Evolutionary conservation across 176 grass and related monocot species (phyloP), one percentile per base, ranked within the genome.

Genomic region (Tillandsia fasciculata): DNA sequence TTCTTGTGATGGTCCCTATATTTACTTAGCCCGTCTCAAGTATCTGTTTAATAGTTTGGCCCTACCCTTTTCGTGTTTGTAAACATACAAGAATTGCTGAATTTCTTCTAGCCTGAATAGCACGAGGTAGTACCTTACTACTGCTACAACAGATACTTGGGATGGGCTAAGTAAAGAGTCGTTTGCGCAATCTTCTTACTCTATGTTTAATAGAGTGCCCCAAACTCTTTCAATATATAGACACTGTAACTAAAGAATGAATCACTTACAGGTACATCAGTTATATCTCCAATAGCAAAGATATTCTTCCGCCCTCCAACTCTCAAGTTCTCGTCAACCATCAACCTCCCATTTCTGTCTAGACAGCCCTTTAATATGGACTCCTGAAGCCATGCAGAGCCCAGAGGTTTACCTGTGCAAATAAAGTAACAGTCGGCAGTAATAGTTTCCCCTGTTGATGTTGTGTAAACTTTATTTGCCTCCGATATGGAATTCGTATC

Each of bases 261-360:
- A 9, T 27, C 2, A 50, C 74, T 68, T 67, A 77, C 76, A 26
- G 67, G 48, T 64, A 85, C 66, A 63, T 89, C 67, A 0, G 70
- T 83, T 65, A 92, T 81, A 72, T 89, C 90, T 24, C 89, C 85
- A 18, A 89, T 17, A 68, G 86, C 85, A 75, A 92, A 92, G 50
- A 88, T 78, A 52, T 92, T 92, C 69, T 65, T 72, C 1, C 47
- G 11, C 51, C 68, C 77, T 10, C 80, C 80, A 6, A 89, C 77
- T 11, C 76, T 70, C 0, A 88, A 72, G 69, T 93, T 56, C 26
- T 86, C 79, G 47, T 89, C 90, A 11, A 83, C 90, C 56, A 20
- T 10, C 0, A 89, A 2, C 14, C 78, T 72, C 0, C 85, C 85
- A 0, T 77, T 23, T 17, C 48, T 69, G 70, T 74, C 69, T 0